These are phyloP conservation scores for Aspergillus baeticus DNA, from an alignment of 495 filamentous ascomycete species.

Conservation along the genomic window DNA sequence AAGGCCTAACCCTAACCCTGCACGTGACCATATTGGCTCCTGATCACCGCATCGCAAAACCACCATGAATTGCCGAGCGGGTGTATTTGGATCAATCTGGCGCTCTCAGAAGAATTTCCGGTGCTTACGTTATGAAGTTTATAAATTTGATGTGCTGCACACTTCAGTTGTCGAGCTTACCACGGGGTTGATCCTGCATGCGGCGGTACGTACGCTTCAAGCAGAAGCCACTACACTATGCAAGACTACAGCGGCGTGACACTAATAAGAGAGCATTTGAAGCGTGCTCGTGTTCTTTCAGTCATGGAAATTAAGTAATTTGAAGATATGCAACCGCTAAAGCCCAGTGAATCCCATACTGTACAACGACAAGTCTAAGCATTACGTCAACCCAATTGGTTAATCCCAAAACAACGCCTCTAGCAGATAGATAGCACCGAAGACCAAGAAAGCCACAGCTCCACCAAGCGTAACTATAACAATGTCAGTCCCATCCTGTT, in stretches of 20 bases:
- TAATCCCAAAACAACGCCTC: slow-evolving; percentile 65
- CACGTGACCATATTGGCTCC: background rate
- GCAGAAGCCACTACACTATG: too few relatives aligned
- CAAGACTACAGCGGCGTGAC: too few relatives aligned
- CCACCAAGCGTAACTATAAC: slow-evolving; percentile 85
- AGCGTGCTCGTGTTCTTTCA: background rate
- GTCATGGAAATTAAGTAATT: background rate
- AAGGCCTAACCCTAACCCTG: background rate
- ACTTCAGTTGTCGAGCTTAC: too few relatives aligned
- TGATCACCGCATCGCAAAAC: too few relatives aligned
- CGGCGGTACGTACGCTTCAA: too few relatives aligned
- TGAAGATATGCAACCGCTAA: background rate
- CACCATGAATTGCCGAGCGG: too few relatives aligned
- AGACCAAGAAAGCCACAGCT: slow-evolving; percentile 85
- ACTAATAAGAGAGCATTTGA: too few relatives aligned
- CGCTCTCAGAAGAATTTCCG: too few relatives aligned
- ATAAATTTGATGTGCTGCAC: too few relatives aligned
- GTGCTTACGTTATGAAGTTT: too few relatives aligned
- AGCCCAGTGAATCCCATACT: slow-evolving; percentile 2
- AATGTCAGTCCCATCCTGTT: slow-evolving; percentile 20
- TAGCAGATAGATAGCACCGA: slow-evolving; percentile 85
- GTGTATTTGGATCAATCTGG: too few relatives aligned
- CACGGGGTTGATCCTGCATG: too few relatives aligned
- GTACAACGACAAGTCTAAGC: slow-evolving; percentile 8
- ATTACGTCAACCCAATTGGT: background rate